Conservation (phyloP, 192 early-diverging fungal species). For the Dispira parvispora region DNA sequence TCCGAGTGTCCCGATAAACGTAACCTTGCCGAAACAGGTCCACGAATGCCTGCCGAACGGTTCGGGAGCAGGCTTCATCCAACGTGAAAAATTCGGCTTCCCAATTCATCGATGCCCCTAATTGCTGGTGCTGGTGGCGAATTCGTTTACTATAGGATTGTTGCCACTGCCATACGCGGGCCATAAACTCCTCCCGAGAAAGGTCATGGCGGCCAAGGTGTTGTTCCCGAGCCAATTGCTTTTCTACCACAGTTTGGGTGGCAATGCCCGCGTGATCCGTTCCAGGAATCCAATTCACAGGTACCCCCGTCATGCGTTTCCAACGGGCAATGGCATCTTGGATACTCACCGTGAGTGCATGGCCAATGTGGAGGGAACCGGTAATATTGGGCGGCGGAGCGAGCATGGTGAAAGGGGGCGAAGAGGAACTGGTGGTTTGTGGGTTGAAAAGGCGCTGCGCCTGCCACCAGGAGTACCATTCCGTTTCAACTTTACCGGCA, state of each 20-base stretch:
- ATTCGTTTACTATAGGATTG: constrained; percentile 66
- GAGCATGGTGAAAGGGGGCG: constrained; percentile 74
- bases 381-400: constrained; percentile 98
- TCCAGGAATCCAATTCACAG: constrained; percentile 83
- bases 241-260: constrained; percentile 96
- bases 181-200: constrained; percentile 77
- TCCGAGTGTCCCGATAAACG: constrained; percentile 85
- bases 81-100: constrained; percentile 78
- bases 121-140: constrained; percentile 66
- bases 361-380: constrained; percentile 88
- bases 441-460: constrained; percentile 86
- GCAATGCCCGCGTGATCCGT: constrained; percentile 97
- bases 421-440: constrained; percentile 39
- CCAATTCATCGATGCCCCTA: constrained; percentile 93
- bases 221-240: constrained; percentile 74
- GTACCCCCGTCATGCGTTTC: constrained; percentile 96
- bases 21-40: constrained; percentile 83
- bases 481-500: constrained; percentile 74
- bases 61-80: constrained; percentile 61
- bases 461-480: constrained; percentile 98
- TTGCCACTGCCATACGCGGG: constrained; percentile 93
- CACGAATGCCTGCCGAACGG: constrained; percentile 88
- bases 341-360: constrained; percentile 84
- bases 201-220: constrained; percentile 75
- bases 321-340: constrained; percentile 87